Conservation (phyloP, 768 basidiomycete species). For the Lactarius akahatsu region DNA sequence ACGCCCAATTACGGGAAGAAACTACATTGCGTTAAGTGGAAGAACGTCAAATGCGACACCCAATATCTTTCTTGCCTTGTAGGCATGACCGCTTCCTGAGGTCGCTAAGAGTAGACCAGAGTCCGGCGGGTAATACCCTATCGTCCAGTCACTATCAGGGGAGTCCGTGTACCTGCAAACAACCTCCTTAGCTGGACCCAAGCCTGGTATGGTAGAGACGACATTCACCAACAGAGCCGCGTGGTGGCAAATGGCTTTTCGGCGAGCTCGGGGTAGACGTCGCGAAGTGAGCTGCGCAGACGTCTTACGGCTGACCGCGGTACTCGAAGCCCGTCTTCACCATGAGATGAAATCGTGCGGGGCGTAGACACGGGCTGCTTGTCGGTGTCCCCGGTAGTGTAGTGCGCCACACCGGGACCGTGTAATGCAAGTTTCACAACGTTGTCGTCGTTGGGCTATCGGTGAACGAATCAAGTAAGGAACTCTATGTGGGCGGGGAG, state of each 20-base stretch:
- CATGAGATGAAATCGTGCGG: conserved; percentile 65
- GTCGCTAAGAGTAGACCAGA: conserved; percentile 75
- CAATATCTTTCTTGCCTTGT: conserved; percentile 53
- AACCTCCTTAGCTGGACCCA: background rate
- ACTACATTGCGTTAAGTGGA: conserved; percentile 45
- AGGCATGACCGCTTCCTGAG: conserved; percentile 85
- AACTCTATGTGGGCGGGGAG: background rate
- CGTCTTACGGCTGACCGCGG: conserved; percentile 53
- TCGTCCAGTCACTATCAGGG: conserved; percentile 84
- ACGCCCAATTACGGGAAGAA: conserved; percentile 80
- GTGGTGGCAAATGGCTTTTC: conserved; percentile 69
- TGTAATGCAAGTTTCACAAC: conserved; percentile 82
- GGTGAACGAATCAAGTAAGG: background rate
- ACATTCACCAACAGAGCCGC: conserved; percentile 80
- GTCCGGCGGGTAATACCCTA: conserved; percentile 66
- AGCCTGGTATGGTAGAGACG: background rate
- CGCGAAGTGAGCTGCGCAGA: conserved; percentile 52
- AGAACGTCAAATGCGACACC: background rate
- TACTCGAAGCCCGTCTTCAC: conserved; percentile 57
- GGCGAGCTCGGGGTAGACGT: conserved; percentile 76
- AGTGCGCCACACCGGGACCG: conserved; percentile 64
- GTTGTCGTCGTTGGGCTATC: conserved; percentile 64
- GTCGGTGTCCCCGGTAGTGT: conserved; percentile 30
- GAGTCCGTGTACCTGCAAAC: conserved; percentile 82
- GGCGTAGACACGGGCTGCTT: conserved; percentile 63